Evolutionary conservation across 352 stramenopile genomes (phyloP), one percentile per base, ranked within the genome.

Genomic region (Peronospora farinosa): DNA sequence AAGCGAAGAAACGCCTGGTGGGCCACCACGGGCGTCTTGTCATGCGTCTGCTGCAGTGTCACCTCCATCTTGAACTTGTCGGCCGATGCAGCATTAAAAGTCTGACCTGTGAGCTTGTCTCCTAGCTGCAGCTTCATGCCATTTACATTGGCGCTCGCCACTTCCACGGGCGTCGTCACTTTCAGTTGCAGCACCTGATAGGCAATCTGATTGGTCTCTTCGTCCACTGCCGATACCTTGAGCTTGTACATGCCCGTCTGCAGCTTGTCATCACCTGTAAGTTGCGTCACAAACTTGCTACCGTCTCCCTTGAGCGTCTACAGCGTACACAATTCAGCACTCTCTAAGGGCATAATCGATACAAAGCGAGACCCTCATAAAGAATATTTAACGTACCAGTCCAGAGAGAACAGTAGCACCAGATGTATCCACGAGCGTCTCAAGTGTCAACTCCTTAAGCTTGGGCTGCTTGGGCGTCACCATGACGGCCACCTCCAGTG

Each of bases 1-100:
- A 93, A 91, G 46, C 63, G 78, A 15, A 93, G 57, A 58, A 93
- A 86, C 13, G 77, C 79, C 53, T 91, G 82, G 52, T 93, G 82
- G n/a, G 79, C 72, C 2, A 57, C 46, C 38, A 91, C 57, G 0
- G 74, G 45, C 54, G 51, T 69, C 51, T 88, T 74, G 57, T 84
- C 65, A 23, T 83, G 48, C 40, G 53, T 53, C 40, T 75, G 71
- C 52, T 85, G 73, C 39, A 93, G 50, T 41, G 63, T 40, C 31
- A 93, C 72, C 30, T 82, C 61, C 28, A 90, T 40, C 43, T 71
- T 61, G 9, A 93, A 65, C 3, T 52, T 58, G 33, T 89, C 78
- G 33, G 74, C 74, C 6, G 63, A 72, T 6, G 69, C 72, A 1
- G 81, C 84, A 43, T 66, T 88, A 38, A 86, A 86, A 46, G 60